These are phyloP conservation scores for Spencermartinsiella europaea DNA, from an alignment of 805 yeast genomes.

Conservation along the genomic window DNA sequence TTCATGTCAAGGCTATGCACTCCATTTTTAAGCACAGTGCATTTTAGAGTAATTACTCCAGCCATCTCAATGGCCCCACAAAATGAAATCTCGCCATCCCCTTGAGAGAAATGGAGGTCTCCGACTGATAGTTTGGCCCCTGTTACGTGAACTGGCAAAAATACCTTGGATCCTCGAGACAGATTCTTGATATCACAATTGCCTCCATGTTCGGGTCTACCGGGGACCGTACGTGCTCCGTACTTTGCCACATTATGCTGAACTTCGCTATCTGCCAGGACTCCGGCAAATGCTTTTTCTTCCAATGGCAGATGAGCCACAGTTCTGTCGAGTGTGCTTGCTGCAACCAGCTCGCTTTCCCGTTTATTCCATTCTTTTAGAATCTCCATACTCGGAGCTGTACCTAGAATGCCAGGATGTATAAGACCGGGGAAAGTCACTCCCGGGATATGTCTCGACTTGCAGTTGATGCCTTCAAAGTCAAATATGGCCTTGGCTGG, in stretches of 20 bases:
- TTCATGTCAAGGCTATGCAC: conserved; percentile 38
- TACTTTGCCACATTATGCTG: conserved; percentile 32
- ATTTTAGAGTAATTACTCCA: conserved; percentile 42
- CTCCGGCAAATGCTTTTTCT: conserved; percentile 38
- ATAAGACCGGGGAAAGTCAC: conserved; percentile 46
- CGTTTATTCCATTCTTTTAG: conserved; percentile 43
- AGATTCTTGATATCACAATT: conserved; percentile 50
- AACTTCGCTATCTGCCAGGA: conserved; percentile 30
- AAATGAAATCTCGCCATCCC: conserved; percentile 50
- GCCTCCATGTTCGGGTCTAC: conserved; percentile 50
- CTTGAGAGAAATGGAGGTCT: conserved; percentile 48
- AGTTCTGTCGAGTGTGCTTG: conserved; percentile 25
- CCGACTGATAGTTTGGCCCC: conserved; percentile 48
- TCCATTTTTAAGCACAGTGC: conserved; percentile 40
- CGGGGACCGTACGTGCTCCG: conserved; percentile 53
- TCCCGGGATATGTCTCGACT: conserved; percentile 47
- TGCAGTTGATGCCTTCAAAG: conserved; percentile 46
- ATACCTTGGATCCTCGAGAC: conserved; percentile 45
- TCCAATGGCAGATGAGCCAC: conserved; percentile 42
- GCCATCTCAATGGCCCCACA: conserved; percentile 54
- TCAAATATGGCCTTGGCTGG: conserved; percentile 51
- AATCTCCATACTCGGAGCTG: conserved; percentile 44
- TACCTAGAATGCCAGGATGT: conserved; percentile 50
- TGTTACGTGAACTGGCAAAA: conserved; percentile 42
- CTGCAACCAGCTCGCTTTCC: conserved; percentile 35